These are phyloP conservation scores for Candolleomyces eurysporus DNA, from an alignment of 768 basidiomycete species.

Conservation along the genomic window DNA sequence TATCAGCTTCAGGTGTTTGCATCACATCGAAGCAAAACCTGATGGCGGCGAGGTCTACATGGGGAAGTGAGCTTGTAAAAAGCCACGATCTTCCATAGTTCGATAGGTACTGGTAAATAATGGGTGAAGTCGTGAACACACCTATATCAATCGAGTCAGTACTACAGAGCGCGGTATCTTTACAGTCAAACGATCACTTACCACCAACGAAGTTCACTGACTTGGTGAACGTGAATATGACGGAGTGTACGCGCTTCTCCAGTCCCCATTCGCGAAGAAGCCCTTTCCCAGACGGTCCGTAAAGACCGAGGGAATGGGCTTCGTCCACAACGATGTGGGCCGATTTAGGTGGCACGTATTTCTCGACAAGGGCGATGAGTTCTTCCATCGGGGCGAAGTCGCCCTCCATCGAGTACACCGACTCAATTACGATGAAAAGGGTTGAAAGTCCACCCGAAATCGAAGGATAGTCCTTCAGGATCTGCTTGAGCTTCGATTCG, in stretches of 20 bases:
- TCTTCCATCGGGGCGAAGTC: neutral
- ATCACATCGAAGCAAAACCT: conserved; percentile 1
- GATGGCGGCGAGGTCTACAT: neutral
- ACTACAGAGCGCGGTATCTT: neutral
- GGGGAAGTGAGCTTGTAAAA: neutral
- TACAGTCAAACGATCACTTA: neutral
- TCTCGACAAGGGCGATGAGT: neutral
- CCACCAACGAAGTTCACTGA: neutral
- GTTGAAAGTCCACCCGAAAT: neutral
- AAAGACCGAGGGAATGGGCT: neutral
- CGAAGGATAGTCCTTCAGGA: neutral
- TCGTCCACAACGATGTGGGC: neutral
- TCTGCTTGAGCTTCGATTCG: neutral
- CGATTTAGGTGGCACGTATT: neutral
- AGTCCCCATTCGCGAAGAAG: neutral
- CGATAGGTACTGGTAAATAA: neutral
- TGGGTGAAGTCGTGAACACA: neutral
- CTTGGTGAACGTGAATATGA: neutral
- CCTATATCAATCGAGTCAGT: neutral
- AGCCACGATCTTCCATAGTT: neutral
- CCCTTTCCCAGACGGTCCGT: neutral
- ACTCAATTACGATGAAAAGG: neutral
- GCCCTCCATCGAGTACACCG: neutral
- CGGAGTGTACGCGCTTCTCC: neutral
- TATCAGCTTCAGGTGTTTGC: neutral